These are phyloP conservation scores for Russula earlei DNA, from an alignment of 768 basidiomycete genomes.

Conservation along the genomic window DNA sequence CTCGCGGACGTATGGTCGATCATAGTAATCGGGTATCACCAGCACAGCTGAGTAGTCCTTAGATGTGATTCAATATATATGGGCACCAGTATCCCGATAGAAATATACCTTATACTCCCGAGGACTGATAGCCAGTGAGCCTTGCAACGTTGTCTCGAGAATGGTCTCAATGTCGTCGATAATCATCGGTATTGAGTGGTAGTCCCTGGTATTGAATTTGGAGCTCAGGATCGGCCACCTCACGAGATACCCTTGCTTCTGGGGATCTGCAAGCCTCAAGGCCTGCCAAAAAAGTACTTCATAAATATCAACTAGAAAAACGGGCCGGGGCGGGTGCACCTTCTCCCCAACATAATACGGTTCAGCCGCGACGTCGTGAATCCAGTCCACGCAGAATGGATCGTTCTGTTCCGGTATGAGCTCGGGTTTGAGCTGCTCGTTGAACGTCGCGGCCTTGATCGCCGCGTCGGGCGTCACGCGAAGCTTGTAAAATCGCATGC, in stretches of 20 bases:
- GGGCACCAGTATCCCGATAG: constrained; percentile 8
- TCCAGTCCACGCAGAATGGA: constrained; percentile 79
- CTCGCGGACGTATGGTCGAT: constrained; percentile 73
- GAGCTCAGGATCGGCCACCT: constrained; percentile 77
- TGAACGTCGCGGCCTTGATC: constrained; percentile 65
- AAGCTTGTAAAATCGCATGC: constrained; percentile 82
- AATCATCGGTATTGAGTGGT: constrained; percentile 56
- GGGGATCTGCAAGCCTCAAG: constrained; percentile 59
- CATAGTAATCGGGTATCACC: constrained; percentile 88
- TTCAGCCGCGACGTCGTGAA: constrained; percentile 40
- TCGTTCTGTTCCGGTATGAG: constrained; percentile 81
- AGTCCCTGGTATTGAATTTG: constrained; percentile 75
- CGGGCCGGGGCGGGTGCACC: constrained; percentile 32
- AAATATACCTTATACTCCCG: constrained; percentile 48
- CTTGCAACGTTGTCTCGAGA: constrained; percentile 49
- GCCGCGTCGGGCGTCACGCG: constrained; percentile 63
- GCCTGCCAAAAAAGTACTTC: constrained; percentile 35
- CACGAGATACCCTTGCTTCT: constrained; percentile 56
- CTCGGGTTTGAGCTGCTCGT: constrained; percentile 76
- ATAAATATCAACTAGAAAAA: neutral
- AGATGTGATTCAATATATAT: constrained; percentile 2
- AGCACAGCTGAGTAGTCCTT: constrained; percentile 84
- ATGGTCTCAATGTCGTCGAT: constrained; percentile 74
- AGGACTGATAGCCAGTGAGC: constrained; percentile 45
- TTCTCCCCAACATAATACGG: constrained; percentile 63